Percentiles rank a stretch among this genome's conserved stretches.
phyloP scores from a whole-genome alignment of 1,284 basidiomycete genomes.

The Ganoderma sp. region DNA sequence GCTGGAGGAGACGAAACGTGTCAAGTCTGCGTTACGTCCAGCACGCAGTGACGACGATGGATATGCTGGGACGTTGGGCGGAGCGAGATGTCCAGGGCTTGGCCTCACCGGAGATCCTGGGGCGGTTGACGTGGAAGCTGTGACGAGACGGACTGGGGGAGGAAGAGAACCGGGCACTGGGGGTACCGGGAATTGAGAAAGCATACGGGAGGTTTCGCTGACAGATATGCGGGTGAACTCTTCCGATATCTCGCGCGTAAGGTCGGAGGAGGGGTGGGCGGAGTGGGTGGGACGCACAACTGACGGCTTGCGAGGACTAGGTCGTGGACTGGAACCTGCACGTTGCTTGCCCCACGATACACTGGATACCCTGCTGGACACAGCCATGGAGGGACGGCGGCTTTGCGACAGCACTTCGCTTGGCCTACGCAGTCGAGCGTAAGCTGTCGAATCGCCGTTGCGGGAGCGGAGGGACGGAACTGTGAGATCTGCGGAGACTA shows the following conservation, averaged over 20 bases:
- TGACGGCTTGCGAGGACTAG: conserved; percentile 38
- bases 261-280: conserved; percentile 39
- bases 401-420: conserved; percentile 15
- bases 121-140: conserved; percentile 36
- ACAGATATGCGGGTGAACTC: conserved; percentile 36
- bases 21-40: conserved; percentile 72
- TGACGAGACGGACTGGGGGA: conserved; percentile 35
- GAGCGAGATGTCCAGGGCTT: conserved; percentile 34
- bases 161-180: conserved; percentile 22
- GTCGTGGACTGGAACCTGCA: conserved; percentile 39
- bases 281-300: neutral
- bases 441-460: conserved; percentile 17
- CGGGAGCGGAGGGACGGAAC: conserved; percentile 29
- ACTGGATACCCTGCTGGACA: conserved; percentile 18
- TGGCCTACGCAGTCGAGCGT: conserved; percentile 14
- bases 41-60: conserved; percentile 57
- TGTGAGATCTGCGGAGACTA: conserved; percentile 26
- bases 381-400: conserved; percentile 16
- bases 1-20: conserved; percentile 85
- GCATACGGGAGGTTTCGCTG: conserved; percentile 35
- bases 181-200: conserved; percentile 41
- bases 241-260: conserved; percentile 38
- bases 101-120: conserved; percentile 28
- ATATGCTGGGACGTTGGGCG: conserved; percentile 45
- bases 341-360: conserved; percentile 30